Evolutionary conservation across 345 rosid species (phyloP), one percentile per base, ranked within the genome.

Genomic region (Moricandia moricandioides): DNA sequence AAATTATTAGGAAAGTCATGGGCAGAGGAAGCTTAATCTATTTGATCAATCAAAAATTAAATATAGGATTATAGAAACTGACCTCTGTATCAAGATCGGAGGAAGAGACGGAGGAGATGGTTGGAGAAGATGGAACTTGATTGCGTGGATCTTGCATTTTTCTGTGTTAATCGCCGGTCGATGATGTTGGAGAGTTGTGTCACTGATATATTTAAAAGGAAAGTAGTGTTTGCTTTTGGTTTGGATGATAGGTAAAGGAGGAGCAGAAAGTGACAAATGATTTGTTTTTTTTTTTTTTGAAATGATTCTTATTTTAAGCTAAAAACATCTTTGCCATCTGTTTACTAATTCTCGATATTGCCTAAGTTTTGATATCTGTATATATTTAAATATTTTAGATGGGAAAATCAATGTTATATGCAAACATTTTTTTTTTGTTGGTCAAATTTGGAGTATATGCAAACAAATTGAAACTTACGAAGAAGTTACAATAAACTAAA

Each of bases 81-180:
- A 91, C 98, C 96, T 91, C 96, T 7, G 97, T 87, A 82, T 89
- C 97, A 76, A 93, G 97, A 91, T 93, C 98, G 79, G 96, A 93
- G 77, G 97, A 93, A 68, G 96, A 89, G 29, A 82, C 30, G 84
- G 97, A 93, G 55, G 97, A 90, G 72, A 79, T 81, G 62, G 95
- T 84, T 6, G 98, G 98, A 55, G 96, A 93, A 11, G 89, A 61
- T 30, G 84, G 86, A 27, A 85, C 58, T 26, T 76, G 83, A 58
- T 79, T 78, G 45, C 76, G 77, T 33, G 88, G 92, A 86, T 88
- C 91, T 82, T 75, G 78, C 88, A 86, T 87, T 71, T 29, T 47
- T 39, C 13, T 58, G 61, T 56, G 69, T 7, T 3, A 34, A 26
- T 51, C 60, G 60, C 60, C 8, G 29, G 47, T 65, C 68, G 57